Evolutionary conservation across 306 rosid genomes (phyloP), one percentile per base, ranked within the genome.

Genomic region (Elaeagnus macrophylla): DNA sequence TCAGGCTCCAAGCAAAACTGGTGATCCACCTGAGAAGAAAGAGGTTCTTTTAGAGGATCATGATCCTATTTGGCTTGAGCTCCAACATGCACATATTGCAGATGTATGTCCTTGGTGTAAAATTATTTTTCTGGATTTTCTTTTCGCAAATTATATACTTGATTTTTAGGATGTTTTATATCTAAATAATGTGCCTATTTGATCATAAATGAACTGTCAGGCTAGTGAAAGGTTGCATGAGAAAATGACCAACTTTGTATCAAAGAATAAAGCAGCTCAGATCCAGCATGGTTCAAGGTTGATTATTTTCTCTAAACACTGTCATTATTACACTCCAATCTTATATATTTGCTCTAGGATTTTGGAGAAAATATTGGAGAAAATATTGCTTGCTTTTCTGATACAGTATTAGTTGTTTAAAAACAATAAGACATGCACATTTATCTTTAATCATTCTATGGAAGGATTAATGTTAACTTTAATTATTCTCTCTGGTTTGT

Each of bases 31-130:
- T 25, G 96, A 91, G 85, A 86, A 65, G 67, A 86, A 82, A 76
- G 95, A 84, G 66, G 97, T 84, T 80, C 96, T 91, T 67, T 67
- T 91, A 75, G 97, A 91, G 71, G 94, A 86, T 61, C 97, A 83
- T 46, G 97, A 91, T 84, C 97, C 96, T 54, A 43, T 91, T 57
- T 91, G 97, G 97, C 75, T 91, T 45, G 96, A 91, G 81, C 97
- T 91, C 80, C 85, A 95, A 57, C 93, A 91, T 72, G 82, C 95
- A 18, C 97, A 86, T 82, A 86, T 91, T 67, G 97, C 94, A 45
- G 85, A 86, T 78, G 97, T 91, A 91, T 39, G 75, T 62, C 62
- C 47, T 57, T 9, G 62, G 51, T 59, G 39, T 68, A 25, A 7
- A 37, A 56, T 32, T 56, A 19, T 40, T 44, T 12, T 37, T 59